A percentile compares a stretch with the other conserved stretches of the same genome.
phyloP scores from a whole-genome alignment of 306 rosid species.

The Fragaria nilgerrensis region DNA sequence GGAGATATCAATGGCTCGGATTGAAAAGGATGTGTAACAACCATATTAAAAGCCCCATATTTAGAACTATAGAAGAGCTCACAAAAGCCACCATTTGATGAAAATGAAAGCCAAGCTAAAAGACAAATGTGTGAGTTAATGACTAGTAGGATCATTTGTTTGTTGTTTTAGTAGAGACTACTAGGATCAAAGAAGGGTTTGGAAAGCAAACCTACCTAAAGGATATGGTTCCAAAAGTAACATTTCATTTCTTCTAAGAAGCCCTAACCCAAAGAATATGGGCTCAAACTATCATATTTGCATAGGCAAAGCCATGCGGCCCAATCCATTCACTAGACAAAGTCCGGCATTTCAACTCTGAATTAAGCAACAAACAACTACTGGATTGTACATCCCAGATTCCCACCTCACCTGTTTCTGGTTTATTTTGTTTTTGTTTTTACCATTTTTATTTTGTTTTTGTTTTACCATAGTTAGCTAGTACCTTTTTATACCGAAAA shows the following conservation, averaged over 20 bases:
- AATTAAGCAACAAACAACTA: neutral
- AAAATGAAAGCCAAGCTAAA: neutral
- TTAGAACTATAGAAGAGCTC: neutral
- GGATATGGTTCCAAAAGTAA: neutral
- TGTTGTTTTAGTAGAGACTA: no score
- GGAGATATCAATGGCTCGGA: neutral
- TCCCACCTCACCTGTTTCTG: no score
- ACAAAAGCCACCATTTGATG: neutral
- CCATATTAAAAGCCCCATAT: neutral
- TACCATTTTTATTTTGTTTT: no score
- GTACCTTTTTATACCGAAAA: accelerated
- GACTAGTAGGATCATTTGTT: neutral
- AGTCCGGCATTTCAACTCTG: neutral
- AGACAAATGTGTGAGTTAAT: neutral
- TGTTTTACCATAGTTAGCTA: no score
- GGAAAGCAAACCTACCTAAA: neutral
- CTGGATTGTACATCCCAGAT: no score
- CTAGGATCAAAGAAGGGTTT: neutral
- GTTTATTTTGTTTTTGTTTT: no score
- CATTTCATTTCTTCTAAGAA: neutral
- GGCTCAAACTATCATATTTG: no score
- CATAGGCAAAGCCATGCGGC: neutral
- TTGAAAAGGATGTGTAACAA: slow-evolving; percentile 4
- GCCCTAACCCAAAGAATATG: neutral
- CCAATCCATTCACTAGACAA: neutral